phyloP scores from a whole-genome alignment of 2,329 filamentous ascomycete genomes.

The Colletotrichum euphorbiae region DNA sequence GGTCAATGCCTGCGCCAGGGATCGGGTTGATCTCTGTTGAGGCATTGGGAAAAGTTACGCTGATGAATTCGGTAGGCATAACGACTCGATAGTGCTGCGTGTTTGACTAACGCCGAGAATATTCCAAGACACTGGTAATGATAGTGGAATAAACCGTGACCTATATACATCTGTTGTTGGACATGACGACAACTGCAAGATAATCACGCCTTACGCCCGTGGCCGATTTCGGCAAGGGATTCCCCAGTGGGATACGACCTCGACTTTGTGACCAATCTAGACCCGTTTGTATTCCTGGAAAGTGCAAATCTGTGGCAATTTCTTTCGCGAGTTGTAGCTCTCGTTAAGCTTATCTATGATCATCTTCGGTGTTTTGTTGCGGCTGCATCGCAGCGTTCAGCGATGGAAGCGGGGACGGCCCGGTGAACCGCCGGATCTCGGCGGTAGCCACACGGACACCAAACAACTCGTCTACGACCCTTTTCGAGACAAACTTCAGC shows the following conservation, averaged over 20 bases:
- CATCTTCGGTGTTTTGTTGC: neutral
- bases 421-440: slow-evolving; percentile 21
- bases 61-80: slow-evolving; percentile 69
- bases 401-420: neutral
- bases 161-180: slow-evolving; percentile 34
- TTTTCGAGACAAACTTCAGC: neutral
- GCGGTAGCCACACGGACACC: neutral
- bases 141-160: neutral
- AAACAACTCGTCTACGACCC: neutral
- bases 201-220: slow-evolving; percentile 44
- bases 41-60: slow-evolving; percentile 66
- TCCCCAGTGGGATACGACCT: slow-evolving; percentile 31
- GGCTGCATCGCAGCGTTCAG: neutral
- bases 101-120: neutral
- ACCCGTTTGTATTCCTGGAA: neutral
- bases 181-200: slow-evolving; percentile 43
- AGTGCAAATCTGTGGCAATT: no score
- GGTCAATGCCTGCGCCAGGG: slow-evolving; percentile 63
- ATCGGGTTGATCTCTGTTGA: slow-evolving; percentile 67
- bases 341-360: neutral
- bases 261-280: slow-evolving; percentile 7
- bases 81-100: slow-evolving; percentile 29
- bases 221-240: slow-evolving; percentile 38
- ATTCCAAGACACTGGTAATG: neutral
- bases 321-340: neutral